Conservation (phyloP, 257 asterid genomes). For the Fraxinus excelsior region DNA sequence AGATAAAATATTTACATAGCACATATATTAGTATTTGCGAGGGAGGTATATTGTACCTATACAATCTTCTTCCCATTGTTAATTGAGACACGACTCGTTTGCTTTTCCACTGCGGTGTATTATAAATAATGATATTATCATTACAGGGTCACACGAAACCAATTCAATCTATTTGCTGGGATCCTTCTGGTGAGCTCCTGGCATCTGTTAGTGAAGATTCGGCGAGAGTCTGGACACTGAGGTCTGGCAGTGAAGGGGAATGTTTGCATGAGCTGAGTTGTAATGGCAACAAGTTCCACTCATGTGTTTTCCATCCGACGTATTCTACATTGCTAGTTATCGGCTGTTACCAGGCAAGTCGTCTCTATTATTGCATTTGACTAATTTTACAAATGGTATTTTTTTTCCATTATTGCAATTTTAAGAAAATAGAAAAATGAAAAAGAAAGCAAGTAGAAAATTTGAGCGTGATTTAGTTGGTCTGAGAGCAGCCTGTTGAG, state of each 20-base stretch:
- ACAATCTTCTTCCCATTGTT: not conserved
- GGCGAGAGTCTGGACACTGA: constrained; percentile 78
- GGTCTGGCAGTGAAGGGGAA: constrained; percentile 80
- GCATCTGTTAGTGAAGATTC: constrained; percentile 95
- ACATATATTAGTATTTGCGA: too few species aligned
- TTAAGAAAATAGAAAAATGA: too few species aligned
- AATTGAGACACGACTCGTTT: not conserved
- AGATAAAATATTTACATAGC: too few species aligned
- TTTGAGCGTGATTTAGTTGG: too few species aligned
- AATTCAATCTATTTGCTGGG: constrained; percentile 83
- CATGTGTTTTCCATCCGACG: constrained; percentile 91
- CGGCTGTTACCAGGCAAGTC: constrained; percentile 92
- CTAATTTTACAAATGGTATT: not conserved
- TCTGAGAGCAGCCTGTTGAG: too few species aligned
- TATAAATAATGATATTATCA: not conserved
- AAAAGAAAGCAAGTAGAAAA: too few species aligned
- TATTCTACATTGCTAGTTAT: constrained; percentile 79
- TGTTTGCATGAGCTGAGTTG: constrained; percentile 85
- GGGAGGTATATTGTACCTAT: too few species aligned
- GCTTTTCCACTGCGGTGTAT: not conserved
- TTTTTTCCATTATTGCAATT: too few species aligned
- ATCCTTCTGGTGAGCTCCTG: constrained; percentile 78
- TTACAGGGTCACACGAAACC: constrained; percentile 81
- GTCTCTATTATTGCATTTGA: not conserved
- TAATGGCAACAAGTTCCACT: constrained; percentile 80